Conservation (phyloP, 805 yeast genomes). For the Blastobotrys mokoenaii region DNA sequence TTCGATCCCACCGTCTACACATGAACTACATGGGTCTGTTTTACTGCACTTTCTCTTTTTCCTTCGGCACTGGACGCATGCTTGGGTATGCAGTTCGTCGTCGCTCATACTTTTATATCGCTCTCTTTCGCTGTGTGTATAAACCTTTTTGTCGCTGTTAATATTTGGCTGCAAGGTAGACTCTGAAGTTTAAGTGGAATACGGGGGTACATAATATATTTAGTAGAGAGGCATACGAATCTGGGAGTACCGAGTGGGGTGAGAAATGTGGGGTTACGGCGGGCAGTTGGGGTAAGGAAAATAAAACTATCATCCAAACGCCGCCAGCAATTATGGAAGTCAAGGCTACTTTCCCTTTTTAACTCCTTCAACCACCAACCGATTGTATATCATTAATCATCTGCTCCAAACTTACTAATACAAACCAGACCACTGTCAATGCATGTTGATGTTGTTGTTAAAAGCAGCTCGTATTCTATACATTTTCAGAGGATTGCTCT, state of each 20-base stretch:
- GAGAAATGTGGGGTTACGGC: not conserved
- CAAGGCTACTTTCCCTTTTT: not conserved
- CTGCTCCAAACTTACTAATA: not conserved
- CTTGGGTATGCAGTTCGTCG: not conserved
- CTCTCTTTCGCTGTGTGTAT: not conserved
- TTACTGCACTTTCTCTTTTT: slow-evolving; percentile 4
- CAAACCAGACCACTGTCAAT: not conserved
- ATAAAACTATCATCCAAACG: not conserved
- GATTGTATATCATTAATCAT: not conserved
- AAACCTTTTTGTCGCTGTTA: not conserved
- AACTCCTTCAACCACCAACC: not conserved
- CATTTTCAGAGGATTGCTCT: too few species aligned
- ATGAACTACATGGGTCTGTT: not conserved
- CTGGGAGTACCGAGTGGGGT: not conserved
- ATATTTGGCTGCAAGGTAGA: not conserved
- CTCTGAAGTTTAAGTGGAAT: not conserved
- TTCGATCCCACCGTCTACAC: not conserved
- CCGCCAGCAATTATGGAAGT: not conserved
- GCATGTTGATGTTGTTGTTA: not conserved
- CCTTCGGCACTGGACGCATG: slow-evolving; percentile 1
- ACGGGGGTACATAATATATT: not conserved
- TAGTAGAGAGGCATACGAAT: not conserved
- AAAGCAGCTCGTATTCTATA: too few species aligned
- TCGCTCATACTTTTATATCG: not conserved
- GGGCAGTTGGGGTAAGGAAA: too few species aligned